Percentiles rank a stretch among this genome's conserved stretches.
Evolutionary conservation across 2,329 filamentous ascomycete genomes (phyloP).

Genomic region (Colletotrichum godetiae): DNA sequence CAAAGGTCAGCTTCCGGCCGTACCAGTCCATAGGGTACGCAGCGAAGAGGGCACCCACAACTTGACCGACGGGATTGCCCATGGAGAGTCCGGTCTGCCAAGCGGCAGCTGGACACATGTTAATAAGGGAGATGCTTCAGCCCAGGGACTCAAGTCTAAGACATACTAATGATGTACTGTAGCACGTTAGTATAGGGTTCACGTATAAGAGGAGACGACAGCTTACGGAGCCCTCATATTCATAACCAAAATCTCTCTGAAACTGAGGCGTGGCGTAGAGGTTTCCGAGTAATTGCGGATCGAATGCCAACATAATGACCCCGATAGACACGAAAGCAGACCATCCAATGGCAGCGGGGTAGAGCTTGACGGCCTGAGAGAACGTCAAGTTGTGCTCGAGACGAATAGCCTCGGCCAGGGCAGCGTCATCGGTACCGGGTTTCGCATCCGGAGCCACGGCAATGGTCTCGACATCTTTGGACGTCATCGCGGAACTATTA

Average conservation of each 20-base stretch:
- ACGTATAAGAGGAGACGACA: not conserved
- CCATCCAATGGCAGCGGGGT: constrained; percentile 63
- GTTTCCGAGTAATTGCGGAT: constrained; percentile 72
- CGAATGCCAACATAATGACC: constrained; percentile 72
- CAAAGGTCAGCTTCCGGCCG: constrained; percentile 58
- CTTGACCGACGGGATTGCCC: constrained; percentile 68
- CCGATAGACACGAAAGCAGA: constrained; percentile 69
- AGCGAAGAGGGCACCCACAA: constrained; percentile 63
- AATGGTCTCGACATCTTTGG: constrained; percentile 12
- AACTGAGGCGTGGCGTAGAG: constrained; percentile 71
- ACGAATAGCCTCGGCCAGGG: constrained; percentile 50
- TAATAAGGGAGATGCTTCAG: not conserved
- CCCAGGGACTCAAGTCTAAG: not conserved
- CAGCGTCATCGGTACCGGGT: constrained; percentile 30
- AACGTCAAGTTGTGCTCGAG: constrained; percentile 53
- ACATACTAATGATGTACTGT: constrained; percentile 48
- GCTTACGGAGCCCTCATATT: constrained; percentile 52
- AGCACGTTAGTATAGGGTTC: not conserved
- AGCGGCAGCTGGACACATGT: constrained; percentile 44
- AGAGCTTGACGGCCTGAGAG: constrained; percentile 52
- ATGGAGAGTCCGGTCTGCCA: constrained; percentile 62
- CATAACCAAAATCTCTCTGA: constrained; percentile 65
- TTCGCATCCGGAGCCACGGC: constrained; percentile 3
- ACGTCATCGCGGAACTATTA: constrained; percentile 8
- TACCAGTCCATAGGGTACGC: constrained; percentile 59